phyloP scores from a whole-genome alignment of 2,329 filamentous ascomycete genomes.

The Helotiales sp. region DNA sequence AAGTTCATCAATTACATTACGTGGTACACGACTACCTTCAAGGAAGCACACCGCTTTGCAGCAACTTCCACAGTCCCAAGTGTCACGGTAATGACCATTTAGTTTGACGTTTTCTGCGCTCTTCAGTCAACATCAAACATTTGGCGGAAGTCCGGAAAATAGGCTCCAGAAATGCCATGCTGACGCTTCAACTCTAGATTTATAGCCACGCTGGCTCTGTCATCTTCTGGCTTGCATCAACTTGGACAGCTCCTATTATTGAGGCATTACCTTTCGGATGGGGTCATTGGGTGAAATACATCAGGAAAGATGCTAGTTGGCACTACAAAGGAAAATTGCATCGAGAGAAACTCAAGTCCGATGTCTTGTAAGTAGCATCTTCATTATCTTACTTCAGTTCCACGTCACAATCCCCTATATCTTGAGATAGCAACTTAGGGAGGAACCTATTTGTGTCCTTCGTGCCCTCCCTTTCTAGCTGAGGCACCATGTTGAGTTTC shows the following conservation, averaged over 20 bases:
- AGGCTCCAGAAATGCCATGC: neutral
- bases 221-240: slow-evolving; percentile 25
- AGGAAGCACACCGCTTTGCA: slow-evolving; percentile 14
- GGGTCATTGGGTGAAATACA: slow-evolving; percentile 27
- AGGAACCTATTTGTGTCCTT: neutral
- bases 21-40: slow-evolving; percentile 11
- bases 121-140: neutral
- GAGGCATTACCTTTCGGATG: slow-evolving; percentile 23
- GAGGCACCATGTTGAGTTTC: neutral
- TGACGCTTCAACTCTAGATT: neutral
- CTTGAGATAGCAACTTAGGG: neutral
- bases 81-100: slow-evolving; percentile 8
- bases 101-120: too few species aligned
- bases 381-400: neutral
- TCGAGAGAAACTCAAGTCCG: slow-evolving; percentile 23
- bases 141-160: neutral
- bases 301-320: slow-evolving; percentile 25
- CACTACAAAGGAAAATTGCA: slow-evolving; percentile 22
- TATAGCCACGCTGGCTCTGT: slow-evolving; percentile 17
- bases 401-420: neutral
- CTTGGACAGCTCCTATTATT: slow-evolving; percentile 22
- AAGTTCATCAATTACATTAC: neutral
- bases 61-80: slow-evolving; percentile 21
- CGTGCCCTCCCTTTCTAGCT: neutral
- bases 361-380: slow-evolving; percentile 20